Conservation (phyloP, 495 filamentous ascomycete genomes). For the Hypoxylon crocopeplum region DNA sequence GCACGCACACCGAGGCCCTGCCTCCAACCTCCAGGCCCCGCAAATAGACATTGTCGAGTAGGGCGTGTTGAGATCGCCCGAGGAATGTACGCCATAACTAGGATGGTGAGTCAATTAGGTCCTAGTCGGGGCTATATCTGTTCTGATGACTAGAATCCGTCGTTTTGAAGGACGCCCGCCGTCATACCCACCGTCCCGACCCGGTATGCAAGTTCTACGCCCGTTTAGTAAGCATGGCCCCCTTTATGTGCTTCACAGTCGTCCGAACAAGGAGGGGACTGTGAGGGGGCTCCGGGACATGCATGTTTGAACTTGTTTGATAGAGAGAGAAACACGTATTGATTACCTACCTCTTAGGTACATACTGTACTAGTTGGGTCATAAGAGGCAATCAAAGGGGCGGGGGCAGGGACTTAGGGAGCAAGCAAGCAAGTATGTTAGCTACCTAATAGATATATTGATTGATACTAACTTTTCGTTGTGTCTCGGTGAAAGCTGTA, state of each 20-base stretch:
- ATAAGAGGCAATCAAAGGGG: neutral
- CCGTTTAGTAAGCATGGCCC: neutral
- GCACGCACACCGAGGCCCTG: neutral
- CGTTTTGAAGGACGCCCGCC: neutral
- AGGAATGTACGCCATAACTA: neutral
- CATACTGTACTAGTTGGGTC: too few relatives aligned
- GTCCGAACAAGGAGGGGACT: neutral
- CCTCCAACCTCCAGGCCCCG: neutral
- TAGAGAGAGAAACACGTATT: too few relatives aligned
- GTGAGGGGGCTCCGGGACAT: neutral
- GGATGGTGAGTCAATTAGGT: neutral
- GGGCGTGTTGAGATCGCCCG: neutral
- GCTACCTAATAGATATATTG: neutral
- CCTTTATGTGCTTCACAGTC: neutral
- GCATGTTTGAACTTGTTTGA: neutral
- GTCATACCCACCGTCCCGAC: slow-evolving; percentile 11
- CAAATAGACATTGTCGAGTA: neutral
- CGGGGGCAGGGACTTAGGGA: neutral
- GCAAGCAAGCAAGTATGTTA: neutral
- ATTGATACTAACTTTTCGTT: slow-evolving; percentile 6
- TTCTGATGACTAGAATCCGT: too few relatives aligned
- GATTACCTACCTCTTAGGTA: too few relatives aligned
- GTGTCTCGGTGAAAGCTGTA: slow-evolving; percentile 6
- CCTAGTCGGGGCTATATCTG: too few relatives aligned
- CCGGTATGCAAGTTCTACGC: slow-evolving; percentile 1